Percentiles rank a stretch among this genome's conserved stretches.
Conservation (phyloP, 345 rosid genomes). For the Citrus reticulata region DNA sequence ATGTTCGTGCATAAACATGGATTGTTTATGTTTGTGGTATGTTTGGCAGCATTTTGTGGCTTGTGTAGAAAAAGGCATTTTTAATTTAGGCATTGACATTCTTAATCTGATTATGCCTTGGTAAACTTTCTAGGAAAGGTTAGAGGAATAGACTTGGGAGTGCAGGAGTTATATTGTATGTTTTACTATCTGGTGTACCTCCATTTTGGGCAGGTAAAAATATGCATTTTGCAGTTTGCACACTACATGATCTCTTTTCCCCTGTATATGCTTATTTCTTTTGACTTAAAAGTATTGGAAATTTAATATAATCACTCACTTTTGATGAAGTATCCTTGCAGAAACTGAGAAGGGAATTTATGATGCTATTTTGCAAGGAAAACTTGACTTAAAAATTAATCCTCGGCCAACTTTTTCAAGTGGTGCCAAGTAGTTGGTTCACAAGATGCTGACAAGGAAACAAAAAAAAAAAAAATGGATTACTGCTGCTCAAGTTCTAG, state of each 20-base stretch:
- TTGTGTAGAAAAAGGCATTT: too few species aligned
- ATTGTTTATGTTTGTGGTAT: too few species aligned
- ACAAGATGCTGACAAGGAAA: conserved; percentile 66
- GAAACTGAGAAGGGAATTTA: conserved; percentile 80
- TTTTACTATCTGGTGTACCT: conserved; percentile 89
- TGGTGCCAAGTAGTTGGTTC: conserved; percentile 76
- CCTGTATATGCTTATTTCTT: neutral
- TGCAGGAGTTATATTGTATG: conserved; percentile 72
- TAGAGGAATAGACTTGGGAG: conserved; percentile 74
- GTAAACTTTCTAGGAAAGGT: conserved; percentile 47
- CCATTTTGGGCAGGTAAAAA: conserved; percentile 90
- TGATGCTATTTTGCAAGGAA: conserved; percentile 67
- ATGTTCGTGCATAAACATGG: too few species aligned
- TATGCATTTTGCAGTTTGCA: neutral
- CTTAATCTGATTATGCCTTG: neutral
- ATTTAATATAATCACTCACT: neutral
- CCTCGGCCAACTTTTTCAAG: conserved; percentile 81
- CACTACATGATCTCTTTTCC: neutral
- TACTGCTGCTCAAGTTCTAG: conserved; percentile 70
- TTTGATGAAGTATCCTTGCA: conserved; percentile 19
- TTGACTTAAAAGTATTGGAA: too few species aligned
- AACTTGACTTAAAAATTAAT: conserved; percentile 57
- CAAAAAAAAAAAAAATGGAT: conserved; percentile 43
- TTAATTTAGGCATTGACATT: too few species aligned
- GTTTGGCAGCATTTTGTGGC: neutral